phyloP scores from a whole-genome alignment of 441 rosid species.

The Populus hybrid region DNA sequence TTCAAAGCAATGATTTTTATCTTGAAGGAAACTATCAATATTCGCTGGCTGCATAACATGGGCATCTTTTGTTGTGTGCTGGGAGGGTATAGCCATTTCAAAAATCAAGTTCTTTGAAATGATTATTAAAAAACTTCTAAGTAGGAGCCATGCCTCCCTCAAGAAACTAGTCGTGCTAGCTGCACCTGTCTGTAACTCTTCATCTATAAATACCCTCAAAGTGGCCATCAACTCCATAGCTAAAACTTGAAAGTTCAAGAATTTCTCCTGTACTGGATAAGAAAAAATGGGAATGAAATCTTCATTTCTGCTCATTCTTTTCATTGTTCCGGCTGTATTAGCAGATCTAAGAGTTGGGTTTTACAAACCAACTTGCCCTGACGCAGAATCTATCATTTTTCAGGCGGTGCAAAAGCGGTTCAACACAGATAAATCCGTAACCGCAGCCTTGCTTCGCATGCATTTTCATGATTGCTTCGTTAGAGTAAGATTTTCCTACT shows the following conservation, averaged over 20 bases:
- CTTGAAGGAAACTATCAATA: not conserved
- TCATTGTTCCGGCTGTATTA: slow-evolving; percentile 33
- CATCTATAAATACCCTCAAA: not conserved
- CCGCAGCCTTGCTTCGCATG: slow-evolving; percentile 75
- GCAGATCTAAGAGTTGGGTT: slow-evolving; percentile 51
- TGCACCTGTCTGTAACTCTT: not conserved
- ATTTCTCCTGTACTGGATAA: not conserved
- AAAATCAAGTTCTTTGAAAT: not conserved
- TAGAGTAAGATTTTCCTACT: slow-evolving; percentile 30
- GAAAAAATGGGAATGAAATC: slow-evolving; percentile 11
- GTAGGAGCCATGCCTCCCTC: not conserved
- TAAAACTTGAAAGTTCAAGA: not conserved
- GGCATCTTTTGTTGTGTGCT: slow-evolving; percentile 4
- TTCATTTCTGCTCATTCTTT: slow-evolving; percentile 26
- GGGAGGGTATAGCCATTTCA: not conserved
- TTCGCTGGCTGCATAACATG: not conserved
- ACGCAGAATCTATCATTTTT: slow-evolving; percentile 49
- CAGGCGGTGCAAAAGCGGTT: slow-evolving; percentile 38
- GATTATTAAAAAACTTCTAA: not conserved
- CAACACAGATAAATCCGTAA: slow-evolving; percentile 35
- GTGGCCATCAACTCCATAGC: not conserved
- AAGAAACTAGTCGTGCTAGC: not conserved
- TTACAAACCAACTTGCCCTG: slow-evolving; percentile 50
- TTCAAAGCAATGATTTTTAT: not conserved
- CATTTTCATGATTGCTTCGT: slow-evolving; percentile 84